A percentile compares a stretch with the other conserved stretches of the same genome.
Conservation (phyloP, 305 asterid species). For the Solanum chacoense region DNA sequence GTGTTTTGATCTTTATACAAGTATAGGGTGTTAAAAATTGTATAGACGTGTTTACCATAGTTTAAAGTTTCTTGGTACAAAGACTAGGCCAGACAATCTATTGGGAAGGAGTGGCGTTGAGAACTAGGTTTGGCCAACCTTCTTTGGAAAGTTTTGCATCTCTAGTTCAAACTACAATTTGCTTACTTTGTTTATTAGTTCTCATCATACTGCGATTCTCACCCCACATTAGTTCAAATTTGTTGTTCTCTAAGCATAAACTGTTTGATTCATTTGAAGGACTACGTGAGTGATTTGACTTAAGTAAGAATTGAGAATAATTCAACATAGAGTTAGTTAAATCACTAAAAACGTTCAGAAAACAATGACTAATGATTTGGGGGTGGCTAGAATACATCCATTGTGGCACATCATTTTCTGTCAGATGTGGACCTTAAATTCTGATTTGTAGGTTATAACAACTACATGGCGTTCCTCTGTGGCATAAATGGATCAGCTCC, state of each 20-base stretch:
- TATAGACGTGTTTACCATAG: neutral
- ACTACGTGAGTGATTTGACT: neutral
- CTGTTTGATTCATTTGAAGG: neutral
- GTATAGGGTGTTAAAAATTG: neutral
- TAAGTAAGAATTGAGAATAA: neutral
- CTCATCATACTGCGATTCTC: neutral
- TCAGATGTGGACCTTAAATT: neutral
- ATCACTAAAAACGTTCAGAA: neutral
- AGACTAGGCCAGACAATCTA: neutral
- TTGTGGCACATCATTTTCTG: neutral
- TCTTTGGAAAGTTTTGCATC: neutral
- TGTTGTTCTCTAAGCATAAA: neutral
- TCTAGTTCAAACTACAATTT: neutral
- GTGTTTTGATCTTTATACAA: neutral
- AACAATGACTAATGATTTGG: neutral
- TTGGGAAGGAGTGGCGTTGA: neutral
- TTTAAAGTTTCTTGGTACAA: neutral
- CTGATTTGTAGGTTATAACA: slow-evolving; percentile 54
- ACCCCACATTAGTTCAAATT: neutral
- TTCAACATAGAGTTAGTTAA: neutral
- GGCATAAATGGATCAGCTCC: slow-evolving; percentile 88
- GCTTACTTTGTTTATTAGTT: neutral
- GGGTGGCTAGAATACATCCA: neutral
- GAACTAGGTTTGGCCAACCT: neutral
- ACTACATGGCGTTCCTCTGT: slow-evolving; percentile 73